Percentiles rank a stretch among this genome's conserved stretches.
Conservation (phyloP, 306 rosid genomes). For the Cucurbita pepo region DNA sequence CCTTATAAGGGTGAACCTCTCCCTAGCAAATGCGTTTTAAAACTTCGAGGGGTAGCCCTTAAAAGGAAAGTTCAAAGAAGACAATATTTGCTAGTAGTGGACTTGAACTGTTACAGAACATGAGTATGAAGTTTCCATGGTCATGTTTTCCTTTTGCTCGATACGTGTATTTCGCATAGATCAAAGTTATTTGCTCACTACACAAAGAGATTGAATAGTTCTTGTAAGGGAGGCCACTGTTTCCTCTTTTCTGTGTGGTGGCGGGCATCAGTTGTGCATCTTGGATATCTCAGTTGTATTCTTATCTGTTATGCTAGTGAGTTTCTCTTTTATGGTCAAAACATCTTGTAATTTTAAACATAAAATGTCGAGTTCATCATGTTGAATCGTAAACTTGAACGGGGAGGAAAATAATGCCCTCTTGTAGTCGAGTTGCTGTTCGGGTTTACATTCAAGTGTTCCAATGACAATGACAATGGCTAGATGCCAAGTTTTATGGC, state of each 20-base stretch:
- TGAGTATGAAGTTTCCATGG: not conserved
- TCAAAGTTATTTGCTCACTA: not conserved
- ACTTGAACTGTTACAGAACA: too few species aligned
- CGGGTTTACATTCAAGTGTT: not conserved
- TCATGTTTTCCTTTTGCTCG: not conserved
- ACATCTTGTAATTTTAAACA: not conserved
- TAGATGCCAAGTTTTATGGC: not conserved
- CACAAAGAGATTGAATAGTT: not conserved
- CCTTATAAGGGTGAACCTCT: too few species aligned
- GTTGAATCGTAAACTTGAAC: not conserved
- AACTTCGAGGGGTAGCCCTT: too few species aligned
- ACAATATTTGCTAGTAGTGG: too few species aligned
- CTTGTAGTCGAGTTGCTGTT: not conserved
- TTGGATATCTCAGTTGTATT: not conserved
- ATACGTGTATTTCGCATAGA: not conserved
- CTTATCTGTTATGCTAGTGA: not conserved
- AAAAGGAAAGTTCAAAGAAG: too few species aligned
- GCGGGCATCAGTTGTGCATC: not conserved
- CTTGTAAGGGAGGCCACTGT: not conserved
- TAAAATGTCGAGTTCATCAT: not conserved
- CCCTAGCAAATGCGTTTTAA: too few species aligned
- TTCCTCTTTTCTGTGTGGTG: not conserved
- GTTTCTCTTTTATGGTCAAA: not conserved
- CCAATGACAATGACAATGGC: not conserved
- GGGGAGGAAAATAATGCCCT: not conserved